Percentiles rank a stretch among this genome's conserved stretches.
phyloP scores from a whole-genome alignment of 192 early-diverging fungal genomes.

The Backusella macrospora region DNA sequence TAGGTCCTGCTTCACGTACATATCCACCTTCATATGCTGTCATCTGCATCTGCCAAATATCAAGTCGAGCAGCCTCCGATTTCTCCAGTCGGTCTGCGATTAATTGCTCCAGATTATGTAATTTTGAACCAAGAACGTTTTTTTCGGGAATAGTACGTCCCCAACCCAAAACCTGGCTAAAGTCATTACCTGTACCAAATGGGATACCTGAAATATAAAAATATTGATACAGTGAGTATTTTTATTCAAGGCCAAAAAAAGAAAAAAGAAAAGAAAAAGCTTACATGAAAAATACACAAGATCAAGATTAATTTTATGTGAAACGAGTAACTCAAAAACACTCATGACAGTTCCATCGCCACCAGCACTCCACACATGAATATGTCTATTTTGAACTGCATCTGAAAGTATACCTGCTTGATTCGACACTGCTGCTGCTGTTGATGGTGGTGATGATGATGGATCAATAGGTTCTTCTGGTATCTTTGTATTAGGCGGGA shows the following conservation, averaged over 20 bases:
- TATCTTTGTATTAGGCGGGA: neutral
- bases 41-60: constrained; percentile 70
- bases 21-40: constrained; percentile 62
- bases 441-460: neutral
- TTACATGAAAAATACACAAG: constrained; percentile 69
- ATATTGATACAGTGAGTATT: neutral
- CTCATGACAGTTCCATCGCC: constrained; percentile 79
- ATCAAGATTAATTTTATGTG: constrained; percentile 60
- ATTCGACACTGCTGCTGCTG: neutral
- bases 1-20: constrained; percentile 62
- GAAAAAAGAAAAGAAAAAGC: too few species aligned
- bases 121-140: constrained; percentile 60
- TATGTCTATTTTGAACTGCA: constrained; percentile 43
- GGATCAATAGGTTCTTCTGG: neutral
- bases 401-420: constrained; percentile 45
- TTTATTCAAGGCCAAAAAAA: too few species aligned
- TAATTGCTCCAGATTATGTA: constrained; percentile 58
- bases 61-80: constrained; percentile 60
- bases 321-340: constrained; percentile 65
- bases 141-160: constrained; percentile 64
- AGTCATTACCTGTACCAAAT: constrained; percentile 78
- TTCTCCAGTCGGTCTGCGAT: constrained; percentile 63
- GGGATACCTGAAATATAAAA: constrained; percentile 51
- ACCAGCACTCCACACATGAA: constrained; percentile 79
- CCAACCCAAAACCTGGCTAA: constrained; percentile 75